phyloP scores from a whole-genome alignment of 2,329 filamentous ascomycete species.

The Canariomyces notabilis region DNA sequence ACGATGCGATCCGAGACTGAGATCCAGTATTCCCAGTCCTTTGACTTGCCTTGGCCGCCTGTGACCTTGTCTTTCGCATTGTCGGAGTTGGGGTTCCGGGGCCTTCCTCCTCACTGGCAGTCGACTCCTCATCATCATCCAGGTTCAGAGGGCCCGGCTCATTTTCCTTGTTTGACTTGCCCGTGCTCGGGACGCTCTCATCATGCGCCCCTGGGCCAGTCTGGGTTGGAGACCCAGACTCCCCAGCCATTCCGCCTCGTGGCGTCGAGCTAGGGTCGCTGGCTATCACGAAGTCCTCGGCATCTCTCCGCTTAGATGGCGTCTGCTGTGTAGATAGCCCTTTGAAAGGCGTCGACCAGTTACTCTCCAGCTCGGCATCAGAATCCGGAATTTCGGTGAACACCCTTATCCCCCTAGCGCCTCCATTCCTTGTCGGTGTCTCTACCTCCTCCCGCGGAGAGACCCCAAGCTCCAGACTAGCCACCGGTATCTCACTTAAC shows the following conservation, averaged over 20 bases:
- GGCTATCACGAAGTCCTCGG: neutral
- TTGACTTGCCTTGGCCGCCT: neutral
- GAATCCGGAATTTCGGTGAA: constrained; percentile 45
- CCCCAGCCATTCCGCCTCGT: neutral
- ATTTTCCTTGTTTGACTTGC: constrained; percentile 21
- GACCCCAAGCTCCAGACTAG: constrained; percentile 5
- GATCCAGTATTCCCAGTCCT: constrained; percentile 10
- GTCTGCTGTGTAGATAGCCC: constrained; percentile 10
- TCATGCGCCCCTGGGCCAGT: neutral
- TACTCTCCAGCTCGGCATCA: constrained; percentile 38
- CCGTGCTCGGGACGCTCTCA: constrained; percentile 1
- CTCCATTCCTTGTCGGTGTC: constrained; percentile 13
- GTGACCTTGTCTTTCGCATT: neutral
- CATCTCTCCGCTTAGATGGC: neutral
- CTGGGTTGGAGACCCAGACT: constrained; percentile 3
- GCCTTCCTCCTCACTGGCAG: constrained; percentile 4
- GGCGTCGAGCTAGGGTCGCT: constrained; percentile 4
- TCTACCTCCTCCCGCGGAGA: neutral
- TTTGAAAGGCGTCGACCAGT: constrained; percentile 23
- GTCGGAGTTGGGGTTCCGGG: constrained; percentile 16
- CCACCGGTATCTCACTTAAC: constrained; percentile 21
- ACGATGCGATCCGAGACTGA: too few species aligned
- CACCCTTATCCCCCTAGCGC: constrained; percentile 4
- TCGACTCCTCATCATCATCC: constrained; percentile 4
- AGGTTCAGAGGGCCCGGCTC: neutral